Conservation (phyloP, 441 rosid genomes). For the Breynia disticha region DNA sequence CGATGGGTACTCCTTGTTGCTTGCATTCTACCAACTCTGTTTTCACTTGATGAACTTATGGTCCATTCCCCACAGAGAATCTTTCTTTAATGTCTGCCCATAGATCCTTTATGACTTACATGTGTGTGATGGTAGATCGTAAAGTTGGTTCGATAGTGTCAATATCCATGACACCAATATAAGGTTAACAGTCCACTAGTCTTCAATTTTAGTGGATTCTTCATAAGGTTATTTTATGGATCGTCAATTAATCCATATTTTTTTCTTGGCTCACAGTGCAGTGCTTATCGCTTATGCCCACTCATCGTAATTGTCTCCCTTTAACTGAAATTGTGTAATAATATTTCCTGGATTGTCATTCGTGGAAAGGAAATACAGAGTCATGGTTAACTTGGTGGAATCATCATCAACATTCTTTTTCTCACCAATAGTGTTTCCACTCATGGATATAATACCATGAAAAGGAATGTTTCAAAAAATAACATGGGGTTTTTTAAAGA, state of each 20-base stretch:
- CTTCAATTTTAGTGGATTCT: background rate
- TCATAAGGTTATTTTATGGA: background rate
- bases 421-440: too few relatives aligned
- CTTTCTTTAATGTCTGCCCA: constrained; percentile 5
- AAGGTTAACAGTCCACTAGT: constrained; percentile 12
- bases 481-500: too few relatives aligned
- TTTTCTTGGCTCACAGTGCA: constrained; percentile 6
- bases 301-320: constrained; percentile 8
- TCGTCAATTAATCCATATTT: constrained; percentile 7
- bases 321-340: background rate
- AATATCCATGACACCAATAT: constrained; percentile 11
- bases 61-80: constrained; percentile 3
- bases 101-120: background rate
- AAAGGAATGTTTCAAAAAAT: too few relatives aligned
- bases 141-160: constrained; percentile 10
- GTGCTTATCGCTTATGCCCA: background rate
- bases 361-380: too few relatives aligned
- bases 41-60: constrained; percentile 2
- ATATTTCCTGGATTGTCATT: background rate
- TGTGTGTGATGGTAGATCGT: constrained; percentile 5
- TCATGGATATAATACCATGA: too few relatives aligned
- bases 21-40: constrained; percentile 5
- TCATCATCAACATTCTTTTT: too few relatives aligned
- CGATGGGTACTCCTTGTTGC: constrained; percentile 1
- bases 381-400: too few relatives aligned